A percentile compares a stretch with the other conserved stretches of the same genome.
Conservation (phyloP, 306 rosid species). For the Clitoria ternatea region DNA sequence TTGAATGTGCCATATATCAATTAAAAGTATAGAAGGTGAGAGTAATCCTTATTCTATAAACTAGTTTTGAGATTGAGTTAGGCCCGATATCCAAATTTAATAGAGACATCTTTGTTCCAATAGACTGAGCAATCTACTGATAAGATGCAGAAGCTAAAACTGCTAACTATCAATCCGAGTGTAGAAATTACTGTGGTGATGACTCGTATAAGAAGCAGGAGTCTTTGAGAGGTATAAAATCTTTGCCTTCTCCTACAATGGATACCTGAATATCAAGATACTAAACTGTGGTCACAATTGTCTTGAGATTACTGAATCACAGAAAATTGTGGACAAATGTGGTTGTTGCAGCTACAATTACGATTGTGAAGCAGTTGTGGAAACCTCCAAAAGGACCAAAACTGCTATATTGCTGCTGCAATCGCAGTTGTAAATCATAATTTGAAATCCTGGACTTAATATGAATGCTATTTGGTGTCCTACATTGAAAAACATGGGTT, state of each 20-base stretch:
- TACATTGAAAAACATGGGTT: slow-evolving; percentile 1
- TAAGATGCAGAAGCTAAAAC: slow-evolving; percentile 10
- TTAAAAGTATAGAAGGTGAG: too few relatives aligned
- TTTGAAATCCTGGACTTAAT: neutral
- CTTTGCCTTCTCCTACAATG: neutral
- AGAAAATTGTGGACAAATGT: neutral
- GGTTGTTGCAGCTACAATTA: neutral
- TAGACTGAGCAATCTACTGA: neutral
- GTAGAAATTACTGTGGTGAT: neutral
- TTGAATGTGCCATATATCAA: too few relatives aligned
- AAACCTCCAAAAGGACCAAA: neutral
- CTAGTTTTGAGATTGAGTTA: too few relatives aligned
- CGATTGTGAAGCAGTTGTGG: neutral
- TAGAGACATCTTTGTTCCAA: slow-evolving; percentile 4
- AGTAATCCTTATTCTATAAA: too few relatives aligned
- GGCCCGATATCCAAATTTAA: too few relatives aligned
- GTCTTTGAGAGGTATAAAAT: neutral
- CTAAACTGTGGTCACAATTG: neutral
- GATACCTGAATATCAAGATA: neutral
- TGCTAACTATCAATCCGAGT: neutral
- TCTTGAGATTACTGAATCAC: neutral
- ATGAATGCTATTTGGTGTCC: neutral
- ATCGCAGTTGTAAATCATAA: neutral
- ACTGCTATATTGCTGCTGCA: neutral
- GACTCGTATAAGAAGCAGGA: neutral